Evolutionary conservation across 2,329 filamentous ascomycete species (phyloP).

Genomic region (Claviceps arundinis): DNA sequence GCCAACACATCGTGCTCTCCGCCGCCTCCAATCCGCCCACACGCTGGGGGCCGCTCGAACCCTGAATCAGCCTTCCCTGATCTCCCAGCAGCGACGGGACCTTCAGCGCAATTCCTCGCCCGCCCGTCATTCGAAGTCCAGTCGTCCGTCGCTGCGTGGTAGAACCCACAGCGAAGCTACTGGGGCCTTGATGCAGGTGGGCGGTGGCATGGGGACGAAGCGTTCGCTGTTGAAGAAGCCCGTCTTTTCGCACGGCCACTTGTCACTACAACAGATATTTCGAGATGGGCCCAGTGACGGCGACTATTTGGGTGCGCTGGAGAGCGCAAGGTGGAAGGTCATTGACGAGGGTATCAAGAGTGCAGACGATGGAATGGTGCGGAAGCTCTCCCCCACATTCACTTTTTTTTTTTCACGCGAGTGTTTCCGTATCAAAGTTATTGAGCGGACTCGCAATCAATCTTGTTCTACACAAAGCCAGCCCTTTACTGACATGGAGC

Average conservation of each 20-base stretch:
- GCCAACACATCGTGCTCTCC: constrained; percentile 52
- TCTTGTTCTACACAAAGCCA: neutral
- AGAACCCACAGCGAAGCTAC: constrained; percentile 64
- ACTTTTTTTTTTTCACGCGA: neutral
- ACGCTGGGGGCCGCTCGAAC: constrained; percentile 42
- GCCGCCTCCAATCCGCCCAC: constrained; percentile 66
- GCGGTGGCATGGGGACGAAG: constrained; percentile 21
- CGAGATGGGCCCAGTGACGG: constrained; percentile 67
- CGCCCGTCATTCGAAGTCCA: constrained; percentile 12
- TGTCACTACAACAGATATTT: constrained; percentile 61
- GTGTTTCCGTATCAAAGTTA: neutral
- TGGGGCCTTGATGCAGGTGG: constrained; percentile 23
- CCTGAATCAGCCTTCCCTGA: constrained; percentile 38
- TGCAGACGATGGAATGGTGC: constrained; percentile 71
- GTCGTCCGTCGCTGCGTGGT: constrained; percentile 39
- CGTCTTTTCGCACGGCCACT: constrained; percentile 36
- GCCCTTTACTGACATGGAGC: neutral
- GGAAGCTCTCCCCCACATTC: neutral
- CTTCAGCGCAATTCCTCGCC: constrained; percentile 26
- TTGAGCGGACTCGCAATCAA: neutral
- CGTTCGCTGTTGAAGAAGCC: constrained; percentile 28
- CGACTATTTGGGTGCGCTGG: constrained; percentile 52
- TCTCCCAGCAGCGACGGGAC: constrained; percentile 48
- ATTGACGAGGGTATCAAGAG: constrained; percentile 64
- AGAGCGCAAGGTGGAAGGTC: constrained; percentile 60